Conservation (phyloP, 306 rosid species). For the Glycyrrhiza uralensis region DNA sequence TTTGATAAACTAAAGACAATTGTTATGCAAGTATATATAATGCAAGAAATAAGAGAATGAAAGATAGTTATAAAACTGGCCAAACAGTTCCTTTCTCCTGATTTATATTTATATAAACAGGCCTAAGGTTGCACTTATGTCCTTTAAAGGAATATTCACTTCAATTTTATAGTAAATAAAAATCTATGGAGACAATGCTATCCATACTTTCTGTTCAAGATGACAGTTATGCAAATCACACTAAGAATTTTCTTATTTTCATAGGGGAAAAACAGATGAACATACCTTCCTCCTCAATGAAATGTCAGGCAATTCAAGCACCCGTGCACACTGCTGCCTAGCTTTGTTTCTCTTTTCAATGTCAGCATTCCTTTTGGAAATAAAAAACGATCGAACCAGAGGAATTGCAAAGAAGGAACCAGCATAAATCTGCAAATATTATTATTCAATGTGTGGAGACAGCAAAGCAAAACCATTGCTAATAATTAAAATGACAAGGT, state of each 20-base stretch:
- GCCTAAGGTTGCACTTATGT: background rate
- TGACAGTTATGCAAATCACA: background rate
- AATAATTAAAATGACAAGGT: background rate
- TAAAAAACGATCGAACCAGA: conserved; percentile 74
- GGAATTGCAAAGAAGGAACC: conserved; percentile 99
- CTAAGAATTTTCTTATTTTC: conserved; percentile 2
- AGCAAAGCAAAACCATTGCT: conserved; percentile 4
- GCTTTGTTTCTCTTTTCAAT: conserved; percentile 83
- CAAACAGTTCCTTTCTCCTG: background rate
- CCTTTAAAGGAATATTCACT: background rate
- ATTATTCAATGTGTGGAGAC: conserved; percentile 20
- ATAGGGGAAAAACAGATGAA: background rate
- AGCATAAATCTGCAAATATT: conserved; percentile 77
- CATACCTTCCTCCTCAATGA: conserved; percentile 85
- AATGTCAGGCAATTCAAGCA: conserved; percentile 77
- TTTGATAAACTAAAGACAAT: background rate
- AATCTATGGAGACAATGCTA: background rate
- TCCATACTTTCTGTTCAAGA: background rate
- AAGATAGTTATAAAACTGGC: background rate
- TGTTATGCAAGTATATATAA: background rate
- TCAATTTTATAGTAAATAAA: background rate
- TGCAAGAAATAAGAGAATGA: background rate
- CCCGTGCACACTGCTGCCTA: conserved; percentile 63
- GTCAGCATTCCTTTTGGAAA: conserved; percentile 58
- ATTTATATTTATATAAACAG: background rate